Evolutionary conservation across 768 basidiomycete species (phyloP).

Genomic region (Tephrocybe sp.): DNA sequence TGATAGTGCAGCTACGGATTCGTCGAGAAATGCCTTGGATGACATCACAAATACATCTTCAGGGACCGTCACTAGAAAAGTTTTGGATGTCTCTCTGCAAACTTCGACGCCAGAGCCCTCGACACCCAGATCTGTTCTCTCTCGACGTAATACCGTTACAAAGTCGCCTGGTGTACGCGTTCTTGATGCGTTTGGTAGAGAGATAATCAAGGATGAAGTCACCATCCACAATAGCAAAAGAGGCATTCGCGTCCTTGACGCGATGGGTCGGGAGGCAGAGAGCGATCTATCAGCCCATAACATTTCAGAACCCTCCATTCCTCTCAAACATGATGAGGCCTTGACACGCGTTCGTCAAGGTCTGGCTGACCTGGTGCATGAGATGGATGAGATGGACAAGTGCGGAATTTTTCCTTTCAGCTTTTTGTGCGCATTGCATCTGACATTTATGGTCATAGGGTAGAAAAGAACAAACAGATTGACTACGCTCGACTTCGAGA

Average conservation of each 20-base stretch:
- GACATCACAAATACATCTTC: constrained; percentile 6
- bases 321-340: constrained; percentile 45
- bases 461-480: constrained; percentile 34
- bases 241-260: constrained; percentile 61
- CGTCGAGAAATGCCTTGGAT: constrained; percentile 7
- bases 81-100: neutral
- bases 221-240: constrained; percentile 30
- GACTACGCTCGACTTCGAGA: constrained; percentile 29
- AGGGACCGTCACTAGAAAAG: neutral
- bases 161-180: constrained; percentile 56
- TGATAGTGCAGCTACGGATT: constrained; percentile 3
- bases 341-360: constrained; percentile 56
- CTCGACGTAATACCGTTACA: constrained; percentile 31
- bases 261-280: constrained; percentile 62
- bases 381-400: constrained; percentile 58
- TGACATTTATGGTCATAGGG: constrained; percentile 3
- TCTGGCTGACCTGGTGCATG: constrained; percentile 53
- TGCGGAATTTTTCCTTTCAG: constrained; percentile 23
- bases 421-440: constrained; percentile 6
- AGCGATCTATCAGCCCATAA: constrained; percentile 21
- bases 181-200: constrained; percentile 70
- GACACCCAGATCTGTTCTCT: constrained; percentile 14
- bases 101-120: constrained; percentile 15
- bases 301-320: constrained; percentile 18
- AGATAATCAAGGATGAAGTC: constrained; percentile 20